Evolutionary conservation across 208 protist genomes (phyloP).

Genomic region (Lotmaria passim): DNA sequence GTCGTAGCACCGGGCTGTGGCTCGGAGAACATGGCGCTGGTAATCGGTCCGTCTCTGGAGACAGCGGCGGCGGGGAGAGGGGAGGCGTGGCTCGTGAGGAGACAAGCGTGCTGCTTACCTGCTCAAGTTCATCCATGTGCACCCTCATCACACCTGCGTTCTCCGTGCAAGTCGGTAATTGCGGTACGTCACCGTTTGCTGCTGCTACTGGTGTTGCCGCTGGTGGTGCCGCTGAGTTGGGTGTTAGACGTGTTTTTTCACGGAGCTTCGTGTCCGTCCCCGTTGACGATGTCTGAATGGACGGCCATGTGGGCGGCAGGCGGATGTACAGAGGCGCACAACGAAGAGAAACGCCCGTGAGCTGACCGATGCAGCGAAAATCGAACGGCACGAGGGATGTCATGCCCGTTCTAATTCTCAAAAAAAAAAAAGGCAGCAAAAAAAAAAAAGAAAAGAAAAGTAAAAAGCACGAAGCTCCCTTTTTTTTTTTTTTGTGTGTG

Average conservation of each 20-base stretch:
- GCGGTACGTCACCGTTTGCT: background rate
- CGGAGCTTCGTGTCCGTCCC: background rate
- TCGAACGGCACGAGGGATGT: slow-evolving; percentile 36
- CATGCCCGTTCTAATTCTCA: slow-evolving; percentile 6
- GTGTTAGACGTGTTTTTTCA: background rate
- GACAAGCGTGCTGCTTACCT: background rate
- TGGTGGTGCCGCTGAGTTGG: too few species aligned
- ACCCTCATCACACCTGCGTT: background rate
- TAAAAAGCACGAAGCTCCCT: too few species aligned
- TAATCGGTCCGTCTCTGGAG: background rate
- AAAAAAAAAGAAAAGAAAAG: background rate
- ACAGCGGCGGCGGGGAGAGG: background rate
- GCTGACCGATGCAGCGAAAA: slow-evolving; percentile 31
- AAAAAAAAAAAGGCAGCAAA: background rate
- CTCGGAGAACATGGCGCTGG: background rate
- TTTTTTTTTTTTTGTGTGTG: too few species aligned
- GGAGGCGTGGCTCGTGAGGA: background rate
- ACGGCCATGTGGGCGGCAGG: slow-evolving; percentile 9
- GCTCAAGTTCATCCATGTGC: background rate
- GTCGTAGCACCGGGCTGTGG: background rate
- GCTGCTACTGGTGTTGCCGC: background rate
- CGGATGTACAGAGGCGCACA: slow-evolving; percentile 27
- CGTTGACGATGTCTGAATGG: background rate
- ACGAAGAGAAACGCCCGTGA: slow-evolving; percentile 32
- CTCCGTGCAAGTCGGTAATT: background rate